Evolutionary conservation across 202 grass and related monocot species (phyloP).

Genomic region (Eragrostis tef): DNA sequence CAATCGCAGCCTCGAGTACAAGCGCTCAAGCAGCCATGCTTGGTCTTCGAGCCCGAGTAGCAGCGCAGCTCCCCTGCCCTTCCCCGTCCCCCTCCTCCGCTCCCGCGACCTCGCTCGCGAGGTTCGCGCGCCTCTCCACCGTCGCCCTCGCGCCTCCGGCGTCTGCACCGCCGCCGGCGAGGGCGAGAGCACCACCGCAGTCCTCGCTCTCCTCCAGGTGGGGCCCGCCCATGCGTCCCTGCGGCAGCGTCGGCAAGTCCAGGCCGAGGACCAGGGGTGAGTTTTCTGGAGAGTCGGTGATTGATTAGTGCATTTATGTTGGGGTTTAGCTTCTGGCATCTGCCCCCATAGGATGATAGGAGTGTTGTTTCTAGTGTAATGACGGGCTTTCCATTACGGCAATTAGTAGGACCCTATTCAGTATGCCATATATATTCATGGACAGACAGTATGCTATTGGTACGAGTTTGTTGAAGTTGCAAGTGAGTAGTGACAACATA

Average conservation of each 20-base stretch:
- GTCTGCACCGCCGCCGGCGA: conserved; percentile 6
- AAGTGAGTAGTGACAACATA: not conserved
- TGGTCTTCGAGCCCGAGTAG: conserved; percentile 44
- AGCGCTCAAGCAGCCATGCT: conserved; percentile 35
- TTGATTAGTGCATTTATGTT: not conserved
- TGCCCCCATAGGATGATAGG: too few relatives aligned
- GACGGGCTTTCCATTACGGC: not conserved
- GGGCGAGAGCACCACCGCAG: too few relatives aligned
- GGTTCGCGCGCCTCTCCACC: conserved; percentile 29
- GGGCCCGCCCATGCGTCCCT: conserved; percentile 36
- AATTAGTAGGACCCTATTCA: too few relatives aligned
- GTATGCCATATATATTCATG: too few relatives aligned
- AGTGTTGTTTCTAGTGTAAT: not conserved
- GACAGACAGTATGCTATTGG: not conserved
- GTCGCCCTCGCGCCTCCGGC: conserved; percentile 41
- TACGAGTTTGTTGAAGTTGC: not conserved
- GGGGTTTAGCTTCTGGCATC: not conserved
- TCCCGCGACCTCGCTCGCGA: conserved; percentile 19
- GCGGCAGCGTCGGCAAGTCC: not conserved
- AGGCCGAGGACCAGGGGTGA: conserved; percentile 65
- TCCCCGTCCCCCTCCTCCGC: not conserved
- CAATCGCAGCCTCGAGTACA: not conserved
- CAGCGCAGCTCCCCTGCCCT: conserved; percentile 44
- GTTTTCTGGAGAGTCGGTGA: conserved; percentile 23
- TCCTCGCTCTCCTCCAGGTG: conserved; percentile 36